phyloP scores from a whole-genome alignment of 148 eudicot species.

The Vaccinium myrtillus region DNA sequence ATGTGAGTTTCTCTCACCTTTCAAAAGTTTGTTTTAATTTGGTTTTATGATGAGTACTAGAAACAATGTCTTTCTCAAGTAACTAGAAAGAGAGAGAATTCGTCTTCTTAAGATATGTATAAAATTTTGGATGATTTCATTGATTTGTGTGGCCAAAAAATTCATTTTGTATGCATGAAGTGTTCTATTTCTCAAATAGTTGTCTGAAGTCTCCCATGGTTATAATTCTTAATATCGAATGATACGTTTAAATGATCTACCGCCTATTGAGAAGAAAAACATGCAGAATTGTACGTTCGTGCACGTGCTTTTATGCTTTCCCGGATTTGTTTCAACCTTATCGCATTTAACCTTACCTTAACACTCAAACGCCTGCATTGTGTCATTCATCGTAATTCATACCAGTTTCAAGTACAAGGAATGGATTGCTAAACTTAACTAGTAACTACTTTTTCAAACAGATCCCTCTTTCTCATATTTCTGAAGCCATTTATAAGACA shows the following conservation, averaged over 20 bases:
- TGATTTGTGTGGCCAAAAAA: not conserved
- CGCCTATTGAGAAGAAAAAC: not conserved
- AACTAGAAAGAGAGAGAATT: not conserved
- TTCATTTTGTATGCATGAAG: not conserved
- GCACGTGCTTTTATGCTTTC: not conserved
- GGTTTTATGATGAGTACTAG: not conserved
- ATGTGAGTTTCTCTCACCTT: slow-evolving; percentile 38
- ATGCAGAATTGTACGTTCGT: not conserved
- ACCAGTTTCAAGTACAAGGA: not conserved
- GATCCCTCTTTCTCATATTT: slow-evolving; percentile 59
- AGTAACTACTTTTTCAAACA: slow-evolving; percentile 19
- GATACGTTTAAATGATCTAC: not conserved
- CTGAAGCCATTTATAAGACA: slow-evolving; percentile 53
- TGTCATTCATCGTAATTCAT: not conserved
- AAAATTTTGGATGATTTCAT: not conserved
- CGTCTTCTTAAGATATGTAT: not conserved
- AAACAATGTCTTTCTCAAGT: not conserved
- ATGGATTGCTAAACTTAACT: not conserved
- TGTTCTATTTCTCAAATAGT: not conserved
- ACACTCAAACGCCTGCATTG: not conserved
- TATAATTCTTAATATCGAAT: not conserved
- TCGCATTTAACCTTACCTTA: not conserved
- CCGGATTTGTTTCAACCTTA: not conserved
- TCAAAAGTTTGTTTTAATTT: not conserved
- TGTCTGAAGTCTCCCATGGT: not conserved